Evolutionary conservation across 495 filamentous ascomycete species (phyloP).

Genomic region (Penicillium coprophilum): DNA sequence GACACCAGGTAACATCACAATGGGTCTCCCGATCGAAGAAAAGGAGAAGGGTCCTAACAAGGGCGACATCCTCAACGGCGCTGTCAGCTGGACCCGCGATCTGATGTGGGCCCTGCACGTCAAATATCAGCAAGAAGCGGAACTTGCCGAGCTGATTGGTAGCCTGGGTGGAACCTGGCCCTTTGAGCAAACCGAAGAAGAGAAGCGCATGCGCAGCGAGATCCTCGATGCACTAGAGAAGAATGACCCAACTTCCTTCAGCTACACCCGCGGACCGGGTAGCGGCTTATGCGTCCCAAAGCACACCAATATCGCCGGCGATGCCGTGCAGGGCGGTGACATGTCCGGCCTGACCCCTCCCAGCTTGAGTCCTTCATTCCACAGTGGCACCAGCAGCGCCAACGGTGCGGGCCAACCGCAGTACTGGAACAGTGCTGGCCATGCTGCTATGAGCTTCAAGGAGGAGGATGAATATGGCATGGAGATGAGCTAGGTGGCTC

Average conservation of each 20-base stretch:
- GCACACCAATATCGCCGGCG: constrained; percentile 87
- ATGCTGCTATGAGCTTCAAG: constrained; percentile 74
- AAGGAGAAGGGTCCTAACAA: constrained; percentile 99
- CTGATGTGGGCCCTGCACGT: constrained; percentile 93
- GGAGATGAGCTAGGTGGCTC: constrained; percentile 57
- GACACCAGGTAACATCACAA: constrained; percentile 80
- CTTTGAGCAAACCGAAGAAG: constrained; percentile 85
- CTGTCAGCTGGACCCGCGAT: constrained; percentile 94
- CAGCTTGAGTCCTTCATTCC: constrained; percentile 71
- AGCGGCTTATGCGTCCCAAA: constrained; percentile 86
- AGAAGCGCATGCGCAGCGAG: constrained; percentile 91
- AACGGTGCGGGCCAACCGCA: constrained; percentile 55
- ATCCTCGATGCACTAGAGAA: constrained; percentile 79
- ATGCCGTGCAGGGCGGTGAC: constrained; percentile 56
- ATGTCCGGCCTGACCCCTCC: constrained; percentile 50
- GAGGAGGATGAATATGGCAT: constrained; percentile 89
- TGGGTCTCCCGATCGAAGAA: constrained; percentile 87
- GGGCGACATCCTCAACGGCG: constrained; percentile 95
- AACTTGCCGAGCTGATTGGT: constrained; percentile 70
- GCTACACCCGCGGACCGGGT: constrained; percentile 81
- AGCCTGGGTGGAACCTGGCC: constrained; percentile 72
- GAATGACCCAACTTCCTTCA: constrained; percentile 69
- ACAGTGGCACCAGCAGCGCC: constrained; percentile 55
- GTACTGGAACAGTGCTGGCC: constrained; percentile 70
- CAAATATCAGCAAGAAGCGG: constrained; percentile 84